Percentiles rank a stretch among this genome's conserved stretches.
Conservation (phyloP, 805 yeast genomes). For the Kodamaea nitidulidarum region DNA sequence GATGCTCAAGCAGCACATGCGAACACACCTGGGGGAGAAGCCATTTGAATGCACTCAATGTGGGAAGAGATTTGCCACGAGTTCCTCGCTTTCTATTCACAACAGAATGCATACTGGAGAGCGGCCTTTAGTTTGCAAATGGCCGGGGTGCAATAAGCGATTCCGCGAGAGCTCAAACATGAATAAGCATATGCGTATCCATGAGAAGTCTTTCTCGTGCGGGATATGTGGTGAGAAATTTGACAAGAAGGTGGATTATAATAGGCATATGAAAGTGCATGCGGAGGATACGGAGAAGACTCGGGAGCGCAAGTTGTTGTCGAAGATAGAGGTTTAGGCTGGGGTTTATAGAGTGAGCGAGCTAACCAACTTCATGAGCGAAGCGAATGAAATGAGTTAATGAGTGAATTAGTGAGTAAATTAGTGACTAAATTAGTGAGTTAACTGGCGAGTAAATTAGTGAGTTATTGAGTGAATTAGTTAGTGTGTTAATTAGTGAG, state of each 20-base stretch:
- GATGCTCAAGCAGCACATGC: slow-evolving; percentile 73
- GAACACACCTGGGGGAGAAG: slow-evolving; percentile 86
- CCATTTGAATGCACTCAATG: slow-evolving; percentile 76
- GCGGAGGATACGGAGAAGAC: slow-evolving; percentile 3
- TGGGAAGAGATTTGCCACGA: slow-evolving; percentile 74
- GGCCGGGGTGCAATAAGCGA: slow-evolving; percentile 76
- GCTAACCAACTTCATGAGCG: no score
- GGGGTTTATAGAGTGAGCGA: no score
- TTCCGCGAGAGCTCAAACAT: slow-evolving; percentile 88
- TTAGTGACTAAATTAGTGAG: no score
- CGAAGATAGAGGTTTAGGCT: slow-evolving; percentile 4
- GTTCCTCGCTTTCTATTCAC: slow-evolving; percentile 80
- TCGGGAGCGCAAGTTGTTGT: slow-evolving; percentile 1
- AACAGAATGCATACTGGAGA: slow-evolving; percentile 85
- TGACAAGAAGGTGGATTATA: slow-evolving; percentile 38
- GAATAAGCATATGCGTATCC: slow-evolving; percentile 83
- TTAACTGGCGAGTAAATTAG: no score
- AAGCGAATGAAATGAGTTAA: no score
- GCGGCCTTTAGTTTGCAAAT: slow-evolving; percentile 75
- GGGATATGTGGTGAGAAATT: slow-evolving; percentile 50
- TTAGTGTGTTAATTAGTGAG: no score
- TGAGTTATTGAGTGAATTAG: no score
- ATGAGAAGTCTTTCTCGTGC: slow-evolving; percentile 52
- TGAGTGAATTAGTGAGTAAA: no score
- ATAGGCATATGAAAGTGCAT: slow-evolving; percentile 33